These are phyloP conservation scores for Pachyrhizus erosus DNA, from an alignment of 306 rosid genomes.

Conservation along the genomic window DNA sequence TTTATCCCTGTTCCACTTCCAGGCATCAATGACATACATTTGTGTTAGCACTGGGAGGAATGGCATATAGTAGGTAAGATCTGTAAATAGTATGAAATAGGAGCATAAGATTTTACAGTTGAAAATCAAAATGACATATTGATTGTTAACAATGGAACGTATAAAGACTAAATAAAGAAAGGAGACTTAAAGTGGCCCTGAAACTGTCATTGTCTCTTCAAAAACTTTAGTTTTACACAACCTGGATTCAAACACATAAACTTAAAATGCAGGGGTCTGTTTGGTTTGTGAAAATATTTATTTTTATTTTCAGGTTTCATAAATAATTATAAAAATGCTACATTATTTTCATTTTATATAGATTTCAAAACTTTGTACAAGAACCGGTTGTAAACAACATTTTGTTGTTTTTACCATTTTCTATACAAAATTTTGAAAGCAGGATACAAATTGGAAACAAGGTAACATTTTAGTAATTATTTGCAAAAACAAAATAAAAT, in stretches of 20 bases:
- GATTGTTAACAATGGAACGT: slow-evolving; percentile 40
- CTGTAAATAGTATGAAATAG: background rate
- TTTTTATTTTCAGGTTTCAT: slow-evolving; percentile 1
- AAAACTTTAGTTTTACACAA: slow-evolving; percentile 40
- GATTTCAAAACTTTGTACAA: slow-evolving; percentile 3
- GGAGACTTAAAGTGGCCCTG: slow-evolving; percentile 49
- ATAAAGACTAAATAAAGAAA: slow-evolving; percentile 57
- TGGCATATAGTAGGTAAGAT: background rate
- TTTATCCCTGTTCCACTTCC: background rate
- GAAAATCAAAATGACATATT: slow-evolving; percentile 40
- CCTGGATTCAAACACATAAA: slow-evolving; percentile 32
- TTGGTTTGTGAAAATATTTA: background rate
- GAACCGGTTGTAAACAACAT: background rate
- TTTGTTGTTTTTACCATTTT: slow-evolving; percentile 2
- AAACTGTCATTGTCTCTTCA: slow-evolving; percentile 55
- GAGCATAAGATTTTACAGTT: slow-evolving; percentile 2
- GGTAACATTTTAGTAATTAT: background rate
- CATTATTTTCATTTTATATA: background rate
- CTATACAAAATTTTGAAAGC: slow-evolving; percentile 13
- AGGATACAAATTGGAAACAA: background rate
- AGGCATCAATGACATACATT: background rate
- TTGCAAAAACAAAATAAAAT: background rate
- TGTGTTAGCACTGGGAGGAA: background rate
- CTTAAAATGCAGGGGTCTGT: slow-evolving; percentile 13
- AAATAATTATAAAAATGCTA: background rate